Conservation (phyloP, 345 rosid genomes). For the Salix suchowensis region DNA sequence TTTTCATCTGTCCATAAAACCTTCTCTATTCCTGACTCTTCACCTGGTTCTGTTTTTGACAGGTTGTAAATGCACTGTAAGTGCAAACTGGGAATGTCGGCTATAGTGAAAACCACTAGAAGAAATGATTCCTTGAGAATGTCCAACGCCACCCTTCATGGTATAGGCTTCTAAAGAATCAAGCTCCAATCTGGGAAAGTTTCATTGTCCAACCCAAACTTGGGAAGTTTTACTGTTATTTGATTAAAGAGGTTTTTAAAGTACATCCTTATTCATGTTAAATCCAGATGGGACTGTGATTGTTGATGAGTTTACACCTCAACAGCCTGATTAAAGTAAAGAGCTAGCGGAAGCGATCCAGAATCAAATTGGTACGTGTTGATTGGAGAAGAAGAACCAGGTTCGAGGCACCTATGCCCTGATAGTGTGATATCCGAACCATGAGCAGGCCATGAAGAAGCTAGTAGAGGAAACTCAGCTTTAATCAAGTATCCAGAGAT, state of each 20-base stretch:
- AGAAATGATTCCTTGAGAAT: constrained; percentile 60
- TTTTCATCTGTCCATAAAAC: constrained; percentile 59
- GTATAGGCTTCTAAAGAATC: constrained; percentile 23
- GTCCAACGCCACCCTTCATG: constrained; percentile 60
- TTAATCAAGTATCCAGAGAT: constrained; percentile 72
- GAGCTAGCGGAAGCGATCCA: constrained; percentile 57
- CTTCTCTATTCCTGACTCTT: constrained; percentile 25
- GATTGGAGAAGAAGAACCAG: constrained; percentile 28
- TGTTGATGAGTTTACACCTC: constrained; percentile 58
- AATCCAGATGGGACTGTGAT: constrained; percentile 39
- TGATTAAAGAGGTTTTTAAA: constrained; percentile 58
- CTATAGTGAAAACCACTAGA: constrained; percentile 45
- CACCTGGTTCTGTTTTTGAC: constrained; percentile 18
- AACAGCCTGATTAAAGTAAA: constrained; percentile 73
- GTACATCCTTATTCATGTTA: constrained; percentile 35
- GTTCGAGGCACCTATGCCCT: constrained; percentile 31
- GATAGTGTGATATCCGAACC: constrained; percentile 45
- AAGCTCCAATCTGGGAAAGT: constrained; percentile 26
- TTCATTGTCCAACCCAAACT: constrained; percentile 66
- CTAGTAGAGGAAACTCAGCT: constrained; percentile 56
- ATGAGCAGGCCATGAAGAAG: constrained; percentile 78
- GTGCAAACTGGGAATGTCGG: constrained; percentile 37
- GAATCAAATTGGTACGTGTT: constrained; percentile 32
- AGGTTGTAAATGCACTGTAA: constrained; percentile 37
- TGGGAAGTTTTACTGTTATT: constrained; percentile 34